Conservation (phyloP, 495 filamentous ascomycete species). For the Thermothielavioides terrestris region DNA sequence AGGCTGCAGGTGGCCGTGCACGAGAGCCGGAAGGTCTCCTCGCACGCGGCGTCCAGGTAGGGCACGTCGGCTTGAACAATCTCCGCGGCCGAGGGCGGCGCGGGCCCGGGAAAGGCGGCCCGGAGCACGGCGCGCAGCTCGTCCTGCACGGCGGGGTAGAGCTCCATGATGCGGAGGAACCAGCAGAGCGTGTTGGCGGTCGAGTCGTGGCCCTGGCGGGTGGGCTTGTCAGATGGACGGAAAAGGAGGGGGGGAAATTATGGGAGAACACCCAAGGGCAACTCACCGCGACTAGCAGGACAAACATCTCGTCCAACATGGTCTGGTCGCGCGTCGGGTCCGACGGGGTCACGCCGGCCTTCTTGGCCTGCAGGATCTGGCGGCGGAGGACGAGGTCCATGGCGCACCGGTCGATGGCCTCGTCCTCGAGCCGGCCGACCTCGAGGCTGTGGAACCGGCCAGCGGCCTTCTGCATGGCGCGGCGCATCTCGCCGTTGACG, state of each 20-base stretch:
- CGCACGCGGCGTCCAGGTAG: constrained; percentile 30
- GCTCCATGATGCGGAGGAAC: constrained; percentile 29
- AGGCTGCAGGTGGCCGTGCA: constrained; percentile 12
- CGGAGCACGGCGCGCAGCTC: constrained; percentile 20
- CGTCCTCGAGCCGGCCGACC: constrained; percentile 8
- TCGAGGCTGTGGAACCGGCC: constrained; percentile 17
- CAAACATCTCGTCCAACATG: constrained; percentile 25
- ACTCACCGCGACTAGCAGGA: constrained; percentile 14
- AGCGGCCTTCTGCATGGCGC: constrained; percentile 16
- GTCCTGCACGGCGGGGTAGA: constrained; percentile 19
- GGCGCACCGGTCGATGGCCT: constrained; percentile 24
- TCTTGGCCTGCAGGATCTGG: constrained; percentile 21
- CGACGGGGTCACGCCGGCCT: constrained; percentile 13
- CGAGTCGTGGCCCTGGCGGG: constrained; percentile 20
- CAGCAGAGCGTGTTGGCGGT: constrained; percentile 25
- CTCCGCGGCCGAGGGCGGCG: constrained; percentile 15
- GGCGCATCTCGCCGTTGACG: constrained; percentile 15
- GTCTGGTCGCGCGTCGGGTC: constrained; percentile 20
- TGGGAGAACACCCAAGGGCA: neutral
- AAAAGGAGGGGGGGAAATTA: neutral
- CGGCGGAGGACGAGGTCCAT: constrained; percentile 32
- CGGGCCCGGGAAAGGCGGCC: constrained; percentile 9
- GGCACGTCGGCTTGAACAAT: constrained; percentile 27
- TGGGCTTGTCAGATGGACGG: neutral
- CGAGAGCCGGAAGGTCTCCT: constrained; percentile 28